Conservation (phyloP, 1,284 basidiomycete species). For the Cutaneotrichosporon mucoides region DNA sequence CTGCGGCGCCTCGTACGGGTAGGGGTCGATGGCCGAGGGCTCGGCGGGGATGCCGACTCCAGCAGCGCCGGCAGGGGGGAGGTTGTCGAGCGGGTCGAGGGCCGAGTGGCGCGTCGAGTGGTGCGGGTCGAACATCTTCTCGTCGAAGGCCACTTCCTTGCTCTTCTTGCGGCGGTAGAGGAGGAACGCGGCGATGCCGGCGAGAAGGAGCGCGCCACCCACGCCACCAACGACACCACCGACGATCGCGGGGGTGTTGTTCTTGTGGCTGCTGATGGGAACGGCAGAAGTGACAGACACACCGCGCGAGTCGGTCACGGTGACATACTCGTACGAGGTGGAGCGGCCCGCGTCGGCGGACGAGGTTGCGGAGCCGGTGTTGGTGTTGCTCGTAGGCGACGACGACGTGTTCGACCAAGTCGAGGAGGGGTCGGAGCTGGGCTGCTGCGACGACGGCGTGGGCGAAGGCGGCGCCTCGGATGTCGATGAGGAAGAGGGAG, state of each 20-base stretch:
- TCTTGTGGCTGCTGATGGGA: background rate
- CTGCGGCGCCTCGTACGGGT: constrained; percentile 7
- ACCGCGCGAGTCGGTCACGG: background rate
- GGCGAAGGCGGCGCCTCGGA: too few relatives aligned
- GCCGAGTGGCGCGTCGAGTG: constrained; percentile 38
- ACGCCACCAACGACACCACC: constrained; percentile 50
- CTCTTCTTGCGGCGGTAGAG: constrained; percentile 31
- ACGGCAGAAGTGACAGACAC: background rate
- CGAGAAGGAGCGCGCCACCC: constrained; percentile 33
- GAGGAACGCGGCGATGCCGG: constrained; percentile 40
- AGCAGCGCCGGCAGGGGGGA: constrained; percentile 30
- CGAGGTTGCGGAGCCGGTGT: too few relatives aligned
- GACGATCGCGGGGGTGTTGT: constrained; percentile 27
- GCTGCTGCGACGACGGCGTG: too few relatives aligned
- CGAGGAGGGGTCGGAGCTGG: too few relatives aligned
- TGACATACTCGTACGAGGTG: background rate
- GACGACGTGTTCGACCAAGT: too few relatives aligned
- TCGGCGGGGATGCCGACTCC: constrained; percentile 18
- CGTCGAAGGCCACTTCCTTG: constrained; percentile 43
- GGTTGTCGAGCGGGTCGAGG: constrained; percentile 40
- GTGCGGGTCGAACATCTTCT: constrained; percentile 48
- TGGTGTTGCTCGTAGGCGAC: too few relatives aligned
- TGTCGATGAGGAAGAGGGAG: too few relatives aligned
- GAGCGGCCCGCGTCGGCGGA: too few relatives aligned
- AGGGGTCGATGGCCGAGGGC: constrained; percentile 23